Conservation (phyloP, 2,329 filamentous ascomycete species). For the Neofusicoccum sp. region DNA sequence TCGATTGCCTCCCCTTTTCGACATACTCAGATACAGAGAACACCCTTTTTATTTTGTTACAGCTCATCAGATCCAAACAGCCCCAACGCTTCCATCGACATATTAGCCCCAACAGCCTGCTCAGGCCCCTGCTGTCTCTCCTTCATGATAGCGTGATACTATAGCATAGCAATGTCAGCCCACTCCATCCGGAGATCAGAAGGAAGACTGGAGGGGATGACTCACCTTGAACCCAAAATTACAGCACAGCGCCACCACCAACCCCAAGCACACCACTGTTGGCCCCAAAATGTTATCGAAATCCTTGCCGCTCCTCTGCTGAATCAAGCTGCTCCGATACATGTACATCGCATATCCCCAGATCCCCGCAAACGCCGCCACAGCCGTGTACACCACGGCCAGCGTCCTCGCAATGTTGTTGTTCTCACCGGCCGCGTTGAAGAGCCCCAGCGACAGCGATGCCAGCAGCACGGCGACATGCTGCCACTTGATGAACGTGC, state of each 20-base stretch:
- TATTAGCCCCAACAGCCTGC: neutral
- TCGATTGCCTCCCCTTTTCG: neutral
- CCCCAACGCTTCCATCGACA: neutral
- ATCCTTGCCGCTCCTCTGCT: conserved; percentile 82
- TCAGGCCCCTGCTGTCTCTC: neutral
- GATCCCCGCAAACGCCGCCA: conserved; percentile 76
- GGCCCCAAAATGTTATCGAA: conserved; percentile 89
- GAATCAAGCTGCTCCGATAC: conserved; percentile 73
- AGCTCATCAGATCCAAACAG: neutral
- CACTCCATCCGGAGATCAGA: neutral
- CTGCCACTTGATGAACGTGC: conserved; percentile 98
- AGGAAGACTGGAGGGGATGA: too few species aligned
- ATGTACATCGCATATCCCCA: conserved; percentile 90
- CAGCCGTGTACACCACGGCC: conserved; percentile 77
- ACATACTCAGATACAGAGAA: too few species aligned
- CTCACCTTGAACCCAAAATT: conserved; percentile 79
- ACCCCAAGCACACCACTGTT: conserved; percentile 73
- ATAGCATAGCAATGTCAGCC: neutral
- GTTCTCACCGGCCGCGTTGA: conserved; percentile 75
- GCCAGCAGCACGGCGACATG: conserved; percentile 88
- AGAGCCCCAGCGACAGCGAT: conserved; percentile 77
- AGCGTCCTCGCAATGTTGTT: conserved; percentile 74
- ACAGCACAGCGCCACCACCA: conserved; percentile 74
- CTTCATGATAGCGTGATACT: conserved; percentile 8
- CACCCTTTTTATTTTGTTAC: neutral